Base-by-base conservation (phyloP, 768 basidiomycete species). In the Psilocybe tampanensis region DNA sequence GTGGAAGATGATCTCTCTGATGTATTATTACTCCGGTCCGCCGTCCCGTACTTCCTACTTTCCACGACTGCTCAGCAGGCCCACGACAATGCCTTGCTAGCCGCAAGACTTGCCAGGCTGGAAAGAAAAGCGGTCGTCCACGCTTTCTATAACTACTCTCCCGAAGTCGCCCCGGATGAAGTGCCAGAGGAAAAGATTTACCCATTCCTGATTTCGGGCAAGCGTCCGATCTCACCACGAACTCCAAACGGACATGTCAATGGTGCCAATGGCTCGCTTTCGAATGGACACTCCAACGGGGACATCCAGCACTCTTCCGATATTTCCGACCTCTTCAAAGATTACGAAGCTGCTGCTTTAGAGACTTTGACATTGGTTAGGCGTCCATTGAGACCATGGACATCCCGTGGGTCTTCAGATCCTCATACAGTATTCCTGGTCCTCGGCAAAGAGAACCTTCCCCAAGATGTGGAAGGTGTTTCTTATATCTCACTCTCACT, bases 21-120 rank as follows among this genome's bases (percentile, higher is more conserved):
- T 60, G 85, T 86, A 39, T 80, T 95, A 41, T 75, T 88, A 12
- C 86, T 96, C 55, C 86, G 88, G 39, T 84, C 89, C n/a, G 80
- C 86, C 18, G 83, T 92, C 5, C 90, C 91, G 24, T 92, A 87
- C 73, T 88, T 94, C 68, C 64, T 98, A 48, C 79, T 95, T 65
- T 95, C 94, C 6, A 80, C 83, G 33, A 85, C 82, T 1, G 70
- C 85, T 2, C 90, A 94, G 68, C 83, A 94, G 66, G 92, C 94
- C 3, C 90, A 96, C 64, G 92, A 95, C 67, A 88, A 98, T 70
- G 90, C 94, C 21, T 75, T 98, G 33, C 81, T 98, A 17, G 93
- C 94, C 13, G 86, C 92, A 49, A 84, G 88, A 42, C 74, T 98
- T 48, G 92, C 96, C 0, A 80, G 80, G 34, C 70, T 80, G 7